Percentiles rank a stretch among this genome's conserved stretches.
Evolutionary conservation across 768 basidiomycete genomes (phyloP).

Genomic region (Boletus patriciae): DNA sequence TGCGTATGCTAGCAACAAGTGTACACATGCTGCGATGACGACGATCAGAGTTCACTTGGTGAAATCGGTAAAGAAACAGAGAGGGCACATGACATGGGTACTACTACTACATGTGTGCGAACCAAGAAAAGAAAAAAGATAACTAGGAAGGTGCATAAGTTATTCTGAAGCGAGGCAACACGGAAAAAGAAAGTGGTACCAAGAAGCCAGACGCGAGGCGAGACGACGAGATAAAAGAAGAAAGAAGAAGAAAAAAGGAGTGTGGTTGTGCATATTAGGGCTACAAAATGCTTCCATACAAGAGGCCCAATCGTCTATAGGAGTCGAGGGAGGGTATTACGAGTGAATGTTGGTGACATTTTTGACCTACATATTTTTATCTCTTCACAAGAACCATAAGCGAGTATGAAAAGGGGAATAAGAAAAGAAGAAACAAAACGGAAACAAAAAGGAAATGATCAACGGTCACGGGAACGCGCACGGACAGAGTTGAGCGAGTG

Average conservation of each 20-base stretch:
- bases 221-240: background rate
- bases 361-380: constrained; percentile 7
- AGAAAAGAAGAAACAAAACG: background rate
- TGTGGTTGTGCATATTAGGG: constrained; percentile 28
- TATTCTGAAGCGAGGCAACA: constrained; percentile 9
- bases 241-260: constrained; percentile 16
- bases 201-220: background rate
- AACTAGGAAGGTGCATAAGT: constrained; percentile 22
- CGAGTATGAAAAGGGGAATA: background rate
- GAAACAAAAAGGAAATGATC: background rate
- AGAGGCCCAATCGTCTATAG: constrained; percentile 25
- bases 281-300: constrained; percentile 27
- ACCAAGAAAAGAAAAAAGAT: background rate
- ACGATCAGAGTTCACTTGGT: background rate
- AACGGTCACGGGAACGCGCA: constrained; percentile 23
- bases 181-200: constrained; percentile 11
- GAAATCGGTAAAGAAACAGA: background rate
- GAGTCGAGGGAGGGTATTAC: constrained; percentile 10
- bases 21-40: background rate
- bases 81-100: constrained; percentile 25
- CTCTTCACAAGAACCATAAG: constrained; percentile 8
- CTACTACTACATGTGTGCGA: constrained; percentile 28
- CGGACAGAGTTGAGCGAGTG: constrained; percentile 44
- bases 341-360: constrained; percentile 4
- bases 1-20: background rate